Evolutionary conservation across 73 alveolate genomes (phyloP).

Genomic region (Symbiodinium natans): DNA sequence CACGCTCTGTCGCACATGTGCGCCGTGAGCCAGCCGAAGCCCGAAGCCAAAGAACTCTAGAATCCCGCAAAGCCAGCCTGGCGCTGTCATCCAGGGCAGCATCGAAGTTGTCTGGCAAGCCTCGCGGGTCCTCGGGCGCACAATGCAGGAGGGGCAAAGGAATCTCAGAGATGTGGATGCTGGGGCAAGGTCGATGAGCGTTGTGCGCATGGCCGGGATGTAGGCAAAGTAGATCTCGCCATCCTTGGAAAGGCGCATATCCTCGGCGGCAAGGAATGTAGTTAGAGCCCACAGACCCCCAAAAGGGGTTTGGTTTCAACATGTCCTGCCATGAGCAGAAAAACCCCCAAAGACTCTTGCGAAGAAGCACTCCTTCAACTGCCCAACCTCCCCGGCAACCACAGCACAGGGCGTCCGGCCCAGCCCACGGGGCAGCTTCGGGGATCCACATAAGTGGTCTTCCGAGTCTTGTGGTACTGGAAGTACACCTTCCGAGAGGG

Average conservation of each 20-base stretch:
- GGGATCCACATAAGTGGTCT: constrained; percentile 47
- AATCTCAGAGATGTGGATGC: neutral
- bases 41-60: too few relatives aligned
- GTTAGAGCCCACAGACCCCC: too few relatives aligned
- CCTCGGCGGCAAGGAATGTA: constrained; percentile 18
- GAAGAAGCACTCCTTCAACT: too few relatives aligned
- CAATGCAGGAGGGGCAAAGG: neutral
- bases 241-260: constrained; percentile 32
- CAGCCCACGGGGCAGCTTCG: constrained; percentile 53
- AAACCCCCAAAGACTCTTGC: too few relatives aligned
- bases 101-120: constrained; percentile 32
- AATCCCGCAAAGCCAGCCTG: neutral
- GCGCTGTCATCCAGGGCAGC: constrained; percentile 45
- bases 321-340: too few relatives aligned
- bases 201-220: constrained; percentile 58
- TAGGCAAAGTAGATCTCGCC: constrained; percentile 57
- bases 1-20: too few relatives aligned
- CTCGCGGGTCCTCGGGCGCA: constrained; percentile 46
- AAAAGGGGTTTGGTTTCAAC: too few relatives aligned
- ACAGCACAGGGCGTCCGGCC: neutral
- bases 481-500: constrained; percentile 6
- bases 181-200: neutral
- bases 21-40: too few relatives aligned
- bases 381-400: neutral
- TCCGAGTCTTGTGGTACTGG: constrained; percentile 60